phyloP scores from a whole-genome alignment of 169 alveolate genomes.

The Pseudocohnilembus persalinus region DNA sequence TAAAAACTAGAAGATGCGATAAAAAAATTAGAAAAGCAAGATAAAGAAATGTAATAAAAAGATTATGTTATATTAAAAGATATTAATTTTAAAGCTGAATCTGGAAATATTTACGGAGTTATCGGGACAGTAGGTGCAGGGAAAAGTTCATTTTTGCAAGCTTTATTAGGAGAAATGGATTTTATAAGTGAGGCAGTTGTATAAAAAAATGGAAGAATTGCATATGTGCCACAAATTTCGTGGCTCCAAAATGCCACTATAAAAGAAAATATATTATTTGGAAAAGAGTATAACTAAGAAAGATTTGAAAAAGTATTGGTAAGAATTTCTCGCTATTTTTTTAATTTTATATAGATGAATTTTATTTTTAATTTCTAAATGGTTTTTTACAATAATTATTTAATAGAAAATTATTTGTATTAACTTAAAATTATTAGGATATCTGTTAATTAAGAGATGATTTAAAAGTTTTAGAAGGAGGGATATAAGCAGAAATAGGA shows the following conservation, averaged over 20 bases:
- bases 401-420: too few species aligned
- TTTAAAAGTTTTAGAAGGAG: conserved; percentile 34
- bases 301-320: conserved; percentile 68
- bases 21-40: neutral
- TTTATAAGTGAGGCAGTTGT: conserved; percentile 10
- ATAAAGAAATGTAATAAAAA: conserved; percentile 3
- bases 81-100: conserved; percentile 47
- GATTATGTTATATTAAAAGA: conserved; percentile 12
- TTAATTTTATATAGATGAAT: too few species aligned
- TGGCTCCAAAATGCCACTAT: conserved; percentile 83
- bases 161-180: conserved; percentile 80
- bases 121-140: conserved; percentile 87
- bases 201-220: conserved; percentile 38
- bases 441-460: conserved; percentile 66
- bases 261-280: conserved; percentile 90
- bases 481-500: conserved; percentile 67
- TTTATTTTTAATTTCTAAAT: too few species aligned
- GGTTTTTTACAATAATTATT: too few species aligned
- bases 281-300: conserved; percentile 70
- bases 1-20: neutral
- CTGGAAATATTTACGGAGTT: conserved; percentile 72
- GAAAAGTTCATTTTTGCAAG: conserved; percentile 64
- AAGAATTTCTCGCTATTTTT: too few species aligned
- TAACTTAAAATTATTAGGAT: too few species aligned
- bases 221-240: conserved; percentile 57